These are phyloP conservation scores for Globisporangium canariense DNA, from an alignment of 352 stramenopile genomes.

Conservation along the genomic window DNA sequence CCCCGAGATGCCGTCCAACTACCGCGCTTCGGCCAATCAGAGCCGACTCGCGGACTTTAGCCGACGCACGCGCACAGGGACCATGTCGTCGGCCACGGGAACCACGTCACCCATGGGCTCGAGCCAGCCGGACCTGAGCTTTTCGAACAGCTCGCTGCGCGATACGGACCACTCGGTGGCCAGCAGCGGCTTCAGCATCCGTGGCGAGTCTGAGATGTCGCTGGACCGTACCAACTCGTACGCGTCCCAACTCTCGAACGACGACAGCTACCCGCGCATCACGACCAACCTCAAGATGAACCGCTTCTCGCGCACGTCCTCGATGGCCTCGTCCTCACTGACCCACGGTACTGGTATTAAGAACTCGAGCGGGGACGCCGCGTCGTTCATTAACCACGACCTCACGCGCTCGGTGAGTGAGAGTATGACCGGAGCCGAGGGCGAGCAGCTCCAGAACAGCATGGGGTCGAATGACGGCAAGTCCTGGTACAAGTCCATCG, in stretches of 20 bases:
- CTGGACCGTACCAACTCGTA: constrained; percentile 5
- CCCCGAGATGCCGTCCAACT: constrained; percentile 18
- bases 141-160: constrained; percentile 6
- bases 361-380: background rate
- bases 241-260: constrained; percentile 12
- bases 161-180: constrained; percentile 1
- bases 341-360: background rate
- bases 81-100: background rate
- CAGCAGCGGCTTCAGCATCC: constrained; percentile 5
- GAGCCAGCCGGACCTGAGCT: constrained; percentile 1
- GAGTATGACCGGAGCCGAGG: background rate
- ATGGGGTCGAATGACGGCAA: constrained; percentile 11
- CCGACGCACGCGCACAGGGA: constrained; percentile 9
- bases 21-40: constrained; percentile 13
- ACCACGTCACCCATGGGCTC: constrained; percentile 1
- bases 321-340: constrained; percentile 1
- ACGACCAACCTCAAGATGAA: constrained; percentile 14
- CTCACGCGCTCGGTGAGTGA: constrained; percentile 8
- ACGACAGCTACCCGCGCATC: constrained; percentile 12
- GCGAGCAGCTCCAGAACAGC: constrained; percentile 4
- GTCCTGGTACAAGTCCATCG: constrained; percentile 56
- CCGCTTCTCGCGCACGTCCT: constrained; percentile 11
- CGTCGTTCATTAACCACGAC: constrained; percentile 13
- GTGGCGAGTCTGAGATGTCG: constrained; percentile 11
- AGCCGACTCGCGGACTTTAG: constrained; percentile 15